Percentiles rank a stretch among this genome's conserved stretches.
Conservation (phyloP, 179 eudicot species). For the Monotropa hypopitys region DNA sequence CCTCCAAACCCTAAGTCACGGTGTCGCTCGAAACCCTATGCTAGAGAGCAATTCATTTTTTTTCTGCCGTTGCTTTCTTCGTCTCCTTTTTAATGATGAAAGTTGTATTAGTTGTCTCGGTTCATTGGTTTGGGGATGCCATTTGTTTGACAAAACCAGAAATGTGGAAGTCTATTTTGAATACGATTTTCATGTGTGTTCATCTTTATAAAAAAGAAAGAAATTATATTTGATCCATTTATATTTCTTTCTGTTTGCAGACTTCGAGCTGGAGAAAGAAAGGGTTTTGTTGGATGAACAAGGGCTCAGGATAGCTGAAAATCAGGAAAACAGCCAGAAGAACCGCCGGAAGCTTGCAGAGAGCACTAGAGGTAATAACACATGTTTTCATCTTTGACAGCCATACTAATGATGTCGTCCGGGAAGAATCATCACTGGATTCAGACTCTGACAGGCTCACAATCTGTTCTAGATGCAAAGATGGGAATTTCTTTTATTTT, state of each 20-base stretch:
- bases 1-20: no score
- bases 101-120: not conserved
- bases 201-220: not conserved
- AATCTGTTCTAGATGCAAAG: not conserved
- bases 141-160: not conserved
- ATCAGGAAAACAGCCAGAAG: constrained; percentile 95
- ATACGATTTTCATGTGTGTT: not conserved
- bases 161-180: not conserved
- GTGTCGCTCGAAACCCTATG: no score
- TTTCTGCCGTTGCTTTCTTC: not conserved
- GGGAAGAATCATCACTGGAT: not conserved
- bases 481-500: not conserved
- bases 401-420: not conserved
- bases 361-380: constrained; percentile 74
- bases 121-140: not conserved
- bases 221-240: not conserved
- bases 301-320: constrained; percentile 90
- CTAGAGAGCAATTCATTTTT: not conserved
- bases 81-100: not conserved
- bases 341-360: constrained; percentile 93
- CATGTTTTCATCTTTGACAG: not conserved
- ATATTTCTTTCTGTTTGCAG: constrained; percentile 23
- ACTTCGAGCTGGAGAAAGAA: constrained; percentile 93
- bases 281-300: constrained; percentile 85
- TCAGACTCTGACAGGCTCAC: not conserved